phyloP scores from a whole-genome alignment of 2,329 filamentous ascomycete genomes.

The Microsporum canis region DNA sequence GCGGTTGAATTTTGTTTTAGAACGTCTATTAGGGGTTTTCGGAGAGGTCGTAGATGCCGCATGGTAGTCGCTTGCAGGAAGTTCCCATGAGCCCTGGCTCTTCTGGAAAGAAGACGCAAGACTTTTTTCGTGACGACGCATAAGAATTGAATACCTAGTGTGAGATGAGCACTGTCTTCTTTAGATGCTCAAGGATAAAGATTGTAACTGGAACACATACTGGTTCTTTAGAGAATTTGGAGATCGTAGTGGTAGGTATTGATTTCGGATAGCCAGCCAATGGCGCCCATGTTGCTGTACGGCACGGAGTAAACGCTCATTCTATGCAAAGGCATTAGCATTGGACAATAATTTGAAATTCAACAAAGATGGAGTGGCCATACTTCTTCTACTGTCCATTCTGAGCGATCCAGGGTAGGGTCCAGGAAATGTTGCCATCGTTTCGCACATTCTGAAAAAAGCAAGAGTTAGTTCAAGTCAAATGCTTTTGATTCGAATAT shows the following conservation, averaged over 20 bases:
- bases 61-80: neutral
- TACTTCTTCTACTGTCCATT: conserved; percentile 4
- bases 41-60: neutral
- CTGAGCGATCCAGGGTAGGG: conserved; percentile 1
- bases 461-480: neutral
- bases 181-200: neutral
- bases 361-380: neutral
- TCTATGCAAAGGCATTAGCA: neutral
- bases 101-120: neutral
- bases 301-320: neutral
- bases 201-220: neutral
- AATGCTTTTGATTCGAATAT: neutral
- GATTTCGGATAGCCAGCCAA: conserved; percentile 3
- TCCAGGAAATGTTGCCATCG: conserved; percentile 5
- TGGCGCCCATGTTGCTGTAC: neutral
- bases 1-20: neutral
- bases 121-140: neutral
- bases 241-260: conserved; percentile 2
- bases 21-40: neutral
- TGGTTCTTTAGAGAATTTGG: conserved; percentile 5
- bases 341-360: neutral
- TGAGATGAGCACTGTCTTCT: neutral
- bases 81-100: neutral
- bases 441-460: conserved; percentile 5
- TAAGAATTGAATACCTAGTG: conserved; percentile 1